Percentiles rank a stretch among this genome's conserved stretches.
These are phyloP conservation scores for Lotmaria passim DNA, from an alignment of 208 protist species.

Conservation along the genomic window DNA sequence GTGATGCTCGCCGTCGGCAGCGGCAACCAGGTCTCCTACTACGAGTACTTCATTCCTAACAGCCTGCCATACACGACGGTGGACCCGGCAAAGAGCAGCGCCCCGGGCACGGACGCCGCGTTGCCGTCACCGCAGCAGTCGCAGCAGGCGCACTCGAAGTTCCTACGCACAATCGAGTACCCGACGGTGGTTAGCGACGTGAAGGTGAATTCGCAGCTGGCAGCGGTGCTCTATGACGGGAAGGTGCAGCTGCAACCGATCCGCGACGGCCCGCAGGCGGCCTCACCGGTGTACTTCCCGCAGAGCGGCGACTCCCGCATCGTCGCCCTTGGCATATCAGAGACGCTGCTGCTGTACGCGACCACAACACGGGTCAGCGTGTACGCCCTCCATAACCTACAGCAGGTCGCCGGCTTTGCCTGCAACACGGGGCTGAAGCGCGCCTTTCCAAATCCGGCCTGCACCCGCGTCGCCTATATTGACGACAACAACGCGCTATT, in stretches of 20 bases:
- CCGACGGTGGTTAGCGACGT: slow-evolving; percentile 66
- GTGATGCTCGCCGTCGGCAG: slow-evolving; percentile 83
- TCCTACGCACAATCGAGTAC: slow-evolving; percentile 82
- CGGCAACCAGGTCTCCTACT: slow-evolving; percentile 88
- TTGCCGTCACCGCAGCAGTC: slow-evolving; percentile 18
- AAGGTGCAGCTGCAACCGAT: slow-evolving; percentile 87
- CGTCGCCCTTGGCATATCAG: slow-evolving; percentile 85
- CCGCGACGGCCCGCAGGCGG: slow-evolving; percentile 36
- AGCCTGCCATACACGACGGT: slow-evolving; percentile 29
- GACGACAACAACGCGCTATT: slow-evolving; percentile 84
- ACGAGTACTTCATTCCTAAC: slow-evolving; percentile 75
- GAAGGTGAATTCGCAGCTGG: slow-evolving; percentile 78
- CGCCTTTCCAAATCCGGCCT: slow-evolving; percentile 87
- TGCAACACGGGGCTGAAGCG: slow-evolving; percentile 65
- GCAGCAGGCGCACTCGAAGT: slow-evolving; percentile 43
- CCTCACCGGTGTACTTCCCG: slow-evolving; percentile 24
- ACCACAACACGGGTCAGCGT: slow-evolving; percentile 78
- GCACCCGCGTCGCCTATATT: slow-evolving; percentile 92
- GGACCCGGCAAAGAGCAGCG: slow-evolving; percentile 8
- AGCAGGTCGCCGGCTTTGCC: slow-evolving; percentile 85
- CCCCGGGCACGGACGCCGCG: not conserved
- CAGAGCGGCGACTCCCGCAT: slow-evolving; percentile 59
- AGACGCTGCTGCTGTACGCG: slow-evolving; percentile 94
- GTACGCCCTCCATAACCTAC: slow-evolving; percentile 86
- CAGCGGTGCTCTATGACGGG: slow-evolving; percentile 88